Base-by-base conservation (phyloP, 495 filamentous ascomycete species). In the Cudoniella acicularis region DNA sequence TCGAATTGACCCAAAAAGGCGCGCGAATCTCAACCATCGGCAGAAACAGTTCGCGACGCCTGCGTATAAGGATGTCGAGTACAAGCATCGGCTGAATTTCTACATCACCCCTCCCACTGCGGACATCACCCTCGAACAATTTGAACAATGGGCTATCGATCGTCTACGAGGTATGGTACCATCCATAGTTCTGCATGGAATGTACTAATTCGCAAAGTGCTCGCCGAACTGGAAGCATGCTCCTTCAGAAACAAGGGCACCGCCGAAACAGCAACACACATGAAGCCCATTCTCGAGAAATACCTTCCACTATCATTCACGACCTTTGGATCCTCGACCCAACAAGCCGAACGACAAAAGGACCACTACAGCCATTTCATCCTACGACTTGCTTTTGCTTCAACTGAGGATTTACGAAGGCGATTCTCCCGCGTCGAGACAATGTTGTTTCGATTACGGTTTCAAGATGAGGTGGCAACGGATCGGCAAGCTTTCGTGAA, bases 361-460 rank as follows among this genome's bases (percentile, higher is more conserved):
- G 95, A 99, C 65, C 95, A 99, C 72, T 99, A 99, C 72, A 90
- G 87, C 49, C 95, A 99, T 72, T 99, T 96, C 70, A 98, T 97
- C 64, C 84, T 99, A 18, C 88, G 95, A 0, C 80, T 99, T 27
- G 95, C 95, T 6, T 99, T 99, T 65, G 84, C 91, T 2, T 83
- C 84, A 8, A 96, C 92, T 0, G 92, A 96, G 67, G 95, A 97
- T 67, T 78, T 98, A 36, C 85, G 94, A n/a, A 83, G 87, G 57
- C 86, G 94, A 48, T 99, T 98, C 67, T 80, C 83, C 18, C 83
- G 91, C 42, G 84, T 93, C 3, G 95, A 99, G 74, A 87, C 87
- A 2, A 87, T 88, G 79, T 79, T 99, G 1, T 98, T 99, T 68
- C 81, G 83, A 60, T 72, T 96, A 56, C 82, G 95, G 8, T 89